Evolutionary conservation across 495 filamentous ascomycete genomes (phyloP).

Genomic region (Podospora sp.): DNA sequence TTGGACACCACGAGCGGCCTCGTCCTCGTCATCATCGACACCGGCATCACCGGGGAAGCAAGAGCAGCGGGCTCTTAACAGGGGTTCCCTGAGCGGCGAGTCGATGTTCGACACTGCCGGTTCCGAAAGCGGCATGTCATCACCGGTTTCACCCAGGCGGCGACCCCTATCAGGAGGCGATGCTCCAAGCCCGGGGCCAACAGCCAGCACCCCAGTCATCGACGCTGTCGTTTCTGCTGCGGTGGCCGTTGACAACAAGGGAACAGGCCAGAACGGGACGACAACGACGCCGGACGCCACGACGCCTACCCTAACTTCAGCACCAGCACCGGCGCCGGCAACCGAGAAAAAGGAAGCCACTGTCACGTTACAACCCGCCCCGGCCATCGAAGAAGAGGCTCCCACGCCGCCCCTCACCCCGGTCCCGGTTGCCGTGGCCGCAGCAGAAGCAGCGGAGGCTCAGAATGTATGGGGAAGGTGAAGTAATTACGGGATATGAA

Average conservation of each 20-base stretch:
- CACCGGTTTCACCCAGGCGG: constrained; percentile 27
- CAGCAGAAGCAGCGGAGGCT: constrained; percentile 19
- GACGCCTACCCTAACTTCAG: neutral
- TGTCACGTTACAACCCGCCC: neutral
- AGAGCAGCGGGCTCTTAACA: constrained; percentile 34
- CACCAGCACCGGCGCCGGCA: neutral
- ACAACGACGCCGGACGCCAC: neutral
- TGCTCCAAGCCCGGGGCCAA: neutral
- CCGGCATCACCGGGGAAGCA: neutral
- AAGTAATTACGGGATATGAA: neutral
- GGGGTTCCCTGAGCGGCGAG: constrained; percentile 42
- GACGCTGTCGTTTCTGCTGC: constrained; percentile 5
- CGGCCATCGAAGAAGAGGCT: neutral
- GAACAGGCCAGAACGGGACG: neutral
- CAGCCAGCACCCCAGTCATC: neutral
- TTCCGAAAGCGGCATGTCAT: constrained; percentile 37
- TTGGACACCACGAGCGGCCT: constrained; percentile 25
- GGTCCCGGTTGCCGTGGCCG: constrained; percentile 13
- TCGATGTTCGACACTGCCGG: constrained; percentile 43
- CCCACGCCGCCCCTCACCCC: constrained; percentile 14
- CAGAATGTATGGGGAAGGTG: constrained; percentile 22
- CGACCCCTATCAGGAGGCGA: neutral
- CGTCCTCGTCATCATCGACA: neutral
- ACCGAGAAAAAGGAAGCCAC: neutral
- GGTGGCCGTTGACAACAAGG: neutral